Percentiles rank a stretch among this genome's conserved stretches.
Conservation (phyloP, 2,329 filamentous ascomycete genomes). For the Colletotrichum sp. region DNA sequence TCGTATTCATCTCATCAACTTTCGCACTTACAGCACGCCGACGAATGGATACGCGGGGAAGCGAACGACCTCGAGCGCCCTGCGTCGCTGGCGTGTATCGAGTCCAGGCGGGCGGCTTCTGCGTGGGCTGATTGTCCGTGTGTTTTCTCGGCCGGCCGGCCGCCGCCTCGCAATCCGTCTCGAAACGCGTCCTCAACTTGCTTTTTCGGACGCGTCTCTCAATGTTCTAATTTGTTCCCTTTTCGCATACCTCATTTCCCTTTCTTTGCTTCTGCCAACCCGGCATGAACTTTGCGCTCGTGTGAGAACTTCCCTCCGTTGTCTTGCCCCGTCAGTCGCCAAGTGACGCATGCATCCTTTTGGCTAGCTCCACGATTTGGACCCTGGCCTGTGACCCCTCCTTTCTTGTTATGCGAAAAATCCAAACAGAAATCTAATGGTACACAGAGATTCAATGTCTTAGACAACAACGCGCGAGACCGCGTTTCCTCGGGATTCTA, state of each 20-base stretch:
- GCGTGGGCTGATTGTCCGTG: slow-evolving; percentile 4
- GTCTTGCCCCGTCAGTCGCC: background rate
- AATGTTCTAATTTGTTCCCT: background rate
- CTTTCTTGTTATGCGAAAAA: background rate
- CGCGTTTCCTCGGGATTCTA: background rate
- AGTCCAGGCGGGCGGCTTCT: background rate
- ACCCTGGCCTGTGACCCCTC: background rate
- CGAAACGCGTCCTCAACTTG: background rate
- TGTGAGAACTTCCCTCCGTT: background rate
- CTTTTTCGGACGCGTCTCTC: background rate
- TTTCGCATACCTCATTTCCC: background rate
- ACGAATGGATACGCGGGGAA: slow-evolving; percentile 17
- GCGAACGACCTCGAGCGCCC: background rate
- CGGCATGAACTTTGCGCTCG: background rate
- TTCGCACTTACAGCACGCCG: background rate
- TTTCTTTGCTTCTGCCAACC: background rate
- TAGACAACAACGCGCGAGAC: background rate
- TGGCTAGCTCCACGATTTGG: background rate
- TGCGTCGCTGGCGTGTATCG: background rate
- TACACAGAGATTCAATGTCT: slow-evolving; percentile 7
- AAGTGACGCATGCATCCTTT: background rate
- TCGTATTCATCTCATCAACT: background rate
- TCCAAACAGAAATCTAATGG: background rate
- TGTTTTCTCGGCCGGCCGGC: background rate
- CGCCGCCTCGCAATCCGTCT: background rate